Evolutionary conservation across 78 protist species (phyloP).

Genomic region (Dictyostelium capitatum): DNA sequence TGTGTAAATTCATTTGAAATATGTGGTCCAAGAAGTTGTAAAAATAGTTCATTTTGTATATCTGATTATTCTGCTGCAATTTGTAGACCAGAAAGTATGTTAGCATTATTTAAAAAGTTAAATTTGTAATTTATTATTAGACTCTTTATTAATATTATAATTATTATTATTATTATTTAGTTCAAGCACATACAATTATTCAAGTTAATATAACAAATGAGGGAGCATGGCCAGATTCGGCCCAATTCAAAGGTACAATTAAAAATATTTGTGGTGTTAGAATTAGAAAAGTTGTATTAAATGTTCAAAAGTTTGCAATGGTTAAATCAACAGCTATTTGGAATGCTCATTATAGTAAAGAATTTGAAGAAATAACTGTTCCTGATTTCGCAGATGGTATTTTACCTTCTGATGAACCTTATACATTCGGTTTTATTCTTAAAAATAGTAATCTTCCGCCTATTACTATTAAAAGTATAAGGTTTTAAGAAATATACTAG

Average conservation of each 20-base stretch:
- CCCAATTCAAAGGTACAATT: constrained; percentile 56
- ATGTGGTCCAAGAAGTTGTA: constrained; percentile 80
- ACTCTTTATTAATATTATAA: not conserved
- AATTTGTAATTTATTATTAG: too few species aligned
- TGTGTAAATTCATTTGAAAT: constrained; percentile 10
- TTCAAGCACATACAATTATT: constrained; percentile 14
- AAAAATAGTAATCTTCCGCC: not conserved
- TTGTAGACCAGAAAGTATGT: constrained; percentile 56
- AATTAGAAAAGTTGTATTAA: constrained; percentile 46
- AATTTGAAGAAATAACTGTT: constrained; percentile 7
- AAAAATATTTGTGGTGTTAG: constrained; percentile 34
- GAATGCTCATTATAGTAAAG: constrained; percentile 41
- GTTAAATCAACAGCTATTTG: constrained; percentile 57
- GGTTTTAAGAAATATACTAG: not conserved
- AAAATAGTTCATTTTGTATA: constrained; percentile 31
- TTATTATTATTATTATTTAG: not conserved
- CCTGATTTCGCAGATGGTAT: constrained; percentile 75
- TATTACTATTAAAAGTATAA: constrained; percentile 4
- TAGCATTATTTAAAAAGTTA: not conserved
- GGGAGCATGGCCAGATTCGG: constrained; percentile 66
- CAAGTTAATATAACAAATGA: constrained; percentile 57
- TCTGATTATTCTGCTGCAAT: constrained; percentile 39
- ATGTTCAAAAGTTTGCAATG: constrained; percentile 27
- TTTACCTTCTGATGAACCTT: not conserved
- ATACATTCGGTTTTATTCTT: constrained; percentile 42